A percentile compares a stretch with the other conserved stretches of the same genome.
Evolutionary conservation across 345 rosid genomes (phyloP).

Genomic region (Rhodamnia rubescens): DNA sequence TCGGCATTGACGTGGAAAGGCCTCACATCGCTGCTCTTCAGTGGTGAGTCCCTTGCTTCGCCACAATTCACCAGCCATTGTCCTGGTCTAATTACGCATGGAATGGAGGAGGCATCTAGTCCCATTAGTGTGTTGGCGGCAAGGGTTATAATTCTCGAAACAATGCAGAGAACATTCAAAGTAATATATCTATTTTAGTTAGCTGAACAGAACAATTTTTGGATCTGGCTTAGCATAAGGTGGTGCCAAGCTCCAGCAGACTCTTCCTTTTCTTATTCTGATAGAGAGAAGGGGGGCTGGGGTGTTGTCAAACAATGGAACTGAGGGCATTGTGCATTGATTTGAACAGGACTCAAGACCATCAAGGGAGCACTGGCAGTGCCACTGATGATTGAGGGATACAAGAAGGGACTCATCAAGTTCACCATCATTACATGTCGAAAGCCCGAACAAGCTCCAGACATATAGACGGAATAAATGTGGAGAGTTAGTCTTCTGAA

Average conservation of each 20-base stretch:
- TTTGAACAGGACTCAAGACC: conserved; percentile 51
- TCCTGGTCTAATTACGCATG: neutral
- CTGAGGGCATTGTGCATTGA: neutral
- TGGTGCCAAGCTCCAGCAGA: no score
- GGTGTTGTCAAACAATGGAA: neutral
- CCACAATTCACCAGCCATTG: neutral
- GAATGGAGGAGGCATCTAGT: neutral
- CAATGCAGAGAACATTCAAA: neutral
- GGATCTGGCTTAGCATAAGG: no score
- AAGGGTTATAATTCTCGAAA: neutral
- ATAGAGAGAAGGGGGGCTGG: no score
- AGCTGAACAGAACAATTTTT: neutral
- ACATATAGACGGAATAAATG: neutral
- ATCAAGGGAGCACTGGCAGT: conserved; percentile 77
- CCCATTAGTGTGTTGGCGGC: neutral
- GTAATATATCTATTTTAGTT: neutral
- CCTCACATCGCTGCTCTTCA: conserved; percentile 47
- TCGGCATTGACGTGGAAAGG: conserved; percentile 87
- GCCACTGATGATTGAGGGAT: conserved; percentile 93
- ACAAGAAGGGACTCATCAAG: conserved; percentile 72
- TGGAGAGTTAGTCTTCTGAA: neutral
- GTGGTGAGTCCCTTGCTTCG: conserved; percentile 28
- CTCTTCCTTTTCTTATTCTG: neutral
- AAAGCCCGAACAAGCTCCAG: conserved; percentile 26
- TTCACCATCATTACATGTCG: conserved; percentile 67